Evolutionary conservation across 805 yeast genomes (phyloP).

Genomic region (Barnettozyma populi): DNA sequence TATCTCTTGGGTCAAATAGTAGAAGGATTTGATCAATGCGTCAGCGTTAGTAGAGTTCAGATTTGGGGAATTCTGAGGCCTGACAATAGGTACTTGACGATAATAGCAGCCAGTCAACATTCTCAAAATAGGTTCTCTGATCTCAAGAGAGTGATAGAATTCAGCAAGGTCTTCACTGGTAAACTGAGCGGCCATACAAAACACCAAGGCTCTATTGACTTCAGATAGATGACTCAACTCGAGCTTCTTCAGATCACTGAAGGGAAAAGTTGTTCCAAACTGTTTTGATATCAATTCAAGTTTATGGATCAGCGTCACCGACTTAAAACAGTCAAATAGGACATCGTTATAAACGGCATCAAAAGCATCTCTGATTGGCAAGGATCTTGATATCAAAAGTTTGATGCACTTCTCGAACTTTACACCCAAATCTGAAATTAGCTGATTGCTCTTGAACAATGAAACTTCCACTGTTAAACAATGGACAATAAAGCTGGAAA

Average conservation of each 20-base stretch:
- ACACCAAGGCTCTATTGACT: constrained; percentile 16
- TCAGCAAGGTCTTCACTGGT: constrained; percentile 3
- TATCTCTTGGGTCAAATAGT: constrained; percentile 30
- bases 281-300: constrained; percentile 12
- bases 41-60: constrained; percentile 19
- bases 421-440: constrained; percentile 17
- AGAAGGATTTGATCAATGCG: constrained; percentile 28
- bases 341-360: constrained; percentile 11
- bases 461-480: constrained; percentile 26
- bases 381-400: constrained; percentile 14
- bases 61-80: constrained; percentile 1
- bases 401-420: constrained; percentile 34
- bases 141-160: constrained; percentile 8
- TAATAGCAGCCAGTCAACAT: constrained; percentile 22
- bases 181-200: constrained; percentile 14
- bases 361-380: constrained; percentile 1
- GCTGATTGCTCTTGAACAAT: constrained; percentile 7
- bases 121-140: constrained; percentile 17
- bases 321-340: constrained; percentile 9
- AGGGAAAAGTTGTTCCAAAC: constrained; percentile 10
- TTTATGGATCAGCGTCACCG: constrained; percentile 12
- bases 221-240: constrained; percentile 12
- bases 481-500: neutral
- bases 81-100: constrained; percentile 16
- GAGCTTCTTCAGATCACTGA: constrained; percentile 4